These are phyloP conservation scores for Lachnellula subtilissima DNA, from an alignment of 2,329 filamentous ascomycete genomes.

Conservation along the genomic window DNA sequence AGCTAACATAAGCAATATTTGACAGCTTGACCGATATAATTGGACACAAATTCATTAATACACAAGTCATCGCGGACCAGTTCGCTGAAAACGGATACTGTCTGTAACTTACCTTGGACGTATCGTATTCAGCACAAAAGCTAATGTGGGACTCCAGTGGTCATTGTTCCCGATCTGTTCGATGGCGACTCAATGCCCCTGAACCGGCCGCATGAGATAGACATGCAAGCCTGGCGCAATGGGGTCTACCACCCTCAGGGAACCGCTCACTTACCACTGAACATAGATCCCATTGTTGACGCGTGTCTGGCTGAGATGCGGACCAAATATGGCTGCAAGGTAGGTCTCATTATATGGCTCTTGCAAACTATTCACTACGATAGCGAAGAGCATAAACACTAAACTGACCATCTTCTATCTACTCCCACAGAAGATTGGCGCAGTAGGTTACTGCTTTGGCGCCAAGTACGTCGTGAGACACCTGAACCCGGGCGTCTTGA, in stretches of 20 bases:
- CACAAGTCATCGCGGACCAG: no score
- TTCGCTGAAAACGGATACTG: no score
- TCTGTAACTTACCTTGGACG: no score
- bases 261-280: not conserved
- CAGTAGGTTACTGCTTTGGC: constrained; percentile 68
- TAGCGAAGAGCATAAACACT: no score
- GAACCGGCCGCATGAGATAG: constrained; percentile 22
- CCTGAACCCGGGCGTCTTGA: constrained; percentile 45
- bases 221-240: not conserved
- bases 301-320: constrained; percentile 51
- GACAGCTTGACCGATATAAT: no score
- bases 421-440: constrained; percentile 43
- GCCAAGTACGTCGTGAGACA: constrained; percentile 68
- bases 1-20: no score
- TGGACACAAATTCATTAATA: no score
- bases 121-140: no score
- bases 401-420: not conserved
- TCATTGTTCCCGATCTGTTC: constrained; percentile 63
- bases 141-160: constrained; percentile 10
- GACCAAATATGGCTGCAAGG: constrained; percentile 45
- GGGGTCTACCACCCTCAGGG: not conserved
- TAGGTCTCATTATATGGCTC: no score
- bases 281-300: constrained; percentile 33
- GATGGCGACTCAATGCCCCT: constrained; percentile 54
- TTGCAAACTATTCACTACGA: no score